Base-by-base conservation (phyloP, 805 yeast species). In the Saccharomycodes ludwigii region DNA sequence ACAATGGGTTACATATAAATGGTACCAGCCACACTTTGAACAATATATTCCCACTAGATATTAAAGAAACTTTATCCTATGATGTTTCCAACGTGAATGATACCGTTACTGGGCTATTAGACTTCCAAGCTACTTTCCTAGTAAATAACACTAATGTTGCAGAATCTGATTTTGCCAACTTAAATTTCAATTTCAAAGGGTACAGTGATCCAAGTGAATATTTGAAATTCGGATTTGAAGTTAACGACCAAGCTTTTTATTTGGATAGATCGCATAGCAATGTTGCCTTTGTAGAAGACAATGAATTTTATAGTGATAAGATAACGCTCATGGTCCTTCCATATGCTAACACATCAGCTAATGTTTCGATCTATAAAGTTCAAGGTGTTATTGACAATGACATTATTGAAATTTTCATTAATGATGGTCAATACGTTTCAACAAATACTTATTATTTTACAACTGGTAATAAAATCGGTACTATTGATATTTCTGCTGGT, bases 371-470 rank as follows among this genome's bases (percentile, higher is more conserved):
- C 15, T 53, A 41, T 42, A 44, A 52, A 24, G 40, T 53, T 5
- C 40, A 43, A 23, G 58, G 57, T 27, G 35, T 55, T 14, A 39
- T 51, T 21, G 59, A 55, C 39, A 41, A 42, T 29, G 49, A 50
- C 32, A 41, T 53, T 28, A 18, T 51, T n/a, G 60, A 54, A 35
- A 22, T 54, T 14, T 54, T 40, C 39, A 48, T 52, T 41, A 52
- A 52, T 33, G 43, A 54, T 29, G 58, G 58, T 17, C 39, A 47
- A 5, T 29, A 34, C 14, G 39, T 47, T 6, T 39, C 46, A 13
- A 55, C 60, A 7, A 46, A 52, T 37, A 39, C 47, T 4, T 55
- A 52, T 42, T 55, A 52, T 42, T 38, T 50, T n/a, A n/a, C n/a
- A n/a, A n/a, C n/a, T n/a, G n/a, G n/a, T n/a, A n/a, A n/a, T n/a